Percentiles rank a stretch among this genome's conserved stretches.
phyloP scores from a whole-genome alignment of 1,284 basidiomycete genomes.

The Ganoderma resinaceum region DNA sequence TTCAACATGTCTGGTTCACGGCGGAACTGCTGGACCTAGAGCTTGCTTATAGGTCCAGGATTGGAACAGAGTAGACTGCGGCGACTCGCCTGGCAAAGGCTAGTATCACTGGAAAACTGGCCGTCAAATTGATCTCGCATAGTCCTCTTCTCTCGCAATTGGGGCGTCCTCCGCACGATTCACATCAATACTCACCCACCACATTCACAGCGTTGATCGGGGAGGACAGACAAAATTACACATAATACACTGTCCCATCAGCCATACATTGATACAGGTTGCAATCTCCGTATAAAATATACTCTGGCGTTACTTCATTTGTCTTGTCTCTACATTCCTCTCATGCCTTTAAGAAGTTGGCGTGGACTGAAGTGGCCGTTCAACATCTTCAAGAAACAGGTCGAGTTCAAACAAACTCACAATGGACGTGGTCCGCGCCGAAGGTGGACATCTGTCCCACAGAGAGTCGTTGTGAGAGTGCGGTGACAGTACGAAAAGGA shows the following conservation, averaged over 20 bases:
- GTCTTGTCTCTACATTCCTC: background rate
- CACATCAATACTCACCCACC: background rate
- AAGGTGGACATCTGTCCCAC: slow-evolving; percentile 70
- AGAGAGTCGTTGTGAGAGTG: background rate
- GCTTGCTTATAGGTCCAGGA: slow-evolving; percentile 61
- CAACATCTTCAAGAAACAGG: slow-evolving; percentile 4
- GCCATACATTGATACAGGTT: slow-evolving; percentile 25
- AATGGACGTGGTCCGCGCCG: slow-evolving; percentile 53
- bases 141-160: background rate
- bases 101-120: background rate
- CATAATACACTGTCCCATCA: slow-evolving; percentile 19
- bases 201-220: background rate
- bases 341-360: slow-evolving; percentile 77
- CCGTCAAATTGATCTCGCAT: background rate
- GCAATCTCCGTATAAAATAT: slow-evolving; percentile 21
- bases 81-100: background rate
- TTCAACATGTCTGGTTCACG: slow-evolving; percentile 69
- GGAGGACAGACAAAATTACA: background rate
- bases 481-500: background rate
- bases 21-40: slow-evolving; percentile 66
- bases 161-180: background rate
- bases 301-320: slow-evolving; percentile 22
- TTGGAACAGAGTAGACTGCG: slow-evolving; percentile 41
- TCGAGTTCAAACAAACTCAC: slow-evolving; percentile 37
- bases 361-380: slow-evolving; percentile 62